Conservation (phyloP, 2,329 filamentous ascomycete genomes). For the Verticillium nonalfalfae region DNA sequence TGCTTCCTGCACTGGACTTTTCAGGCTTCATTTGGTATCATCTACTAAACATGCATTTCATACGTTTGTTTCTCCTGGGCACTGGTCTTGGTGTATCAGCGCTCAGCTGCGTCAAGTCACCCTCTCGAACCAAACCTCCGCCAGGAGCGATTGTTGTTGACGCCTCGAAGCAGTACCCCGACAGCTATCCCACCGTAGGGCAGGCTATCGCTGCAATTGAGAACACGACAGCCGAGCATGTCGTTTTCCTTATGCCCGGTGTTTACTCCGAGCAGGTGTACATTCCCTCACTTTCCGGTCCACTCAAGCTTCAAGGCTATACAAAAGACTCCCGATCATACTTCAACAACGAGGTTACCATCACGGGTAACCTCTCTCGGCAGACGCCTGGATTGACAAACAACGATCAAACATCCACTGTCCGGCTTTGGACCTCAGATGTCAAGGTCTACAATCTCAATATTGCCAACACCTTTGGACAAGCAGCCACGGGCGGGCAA, state of each 20-base stretch:
- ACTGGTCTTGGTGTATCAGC: background rate
- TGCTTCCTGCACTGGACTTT: no score
- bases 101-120: conserved; percentile 2
- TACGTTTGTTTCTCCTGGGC: background rate
- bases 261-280: conserved; percentile 36
- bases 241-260: conserved; percentile 51
- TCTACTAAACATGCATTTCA: no score
- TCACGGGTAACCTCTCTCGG: conserved; percentile 19
- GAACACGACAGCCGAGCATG: conserved; percentile 16
- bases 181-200: conserved; percentile 6
- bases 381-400: conserved; percentile 29
- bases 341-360: conserved; percentile 40
- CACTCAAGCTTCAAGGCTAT: conserved; percentile 48
- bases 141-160: conserved; percentile 2
- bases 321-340: conserved; percentile 36
- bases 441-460: conserved; percentile 39
- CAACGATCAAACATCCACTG: conserved; percentile 35
- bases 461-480: conserved; percentile 32
- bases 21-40: no score
- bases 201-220: conserved; percentile 10
- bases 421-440: conserved; percentile 47
- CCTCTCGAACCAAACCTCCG: conserved; percentile 2
- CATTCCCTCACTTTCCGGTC: conserved; percentile 3
- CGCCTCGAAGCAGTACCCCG: conserved; percentile 1
- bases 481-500: conserved; percentile 30